Percentiles rank a stretch among this genome's conserved stretches.
Evolutionary conservation across 208 protist species (phyloP).

Genomic region (Crithidia mellificae): DNA sequence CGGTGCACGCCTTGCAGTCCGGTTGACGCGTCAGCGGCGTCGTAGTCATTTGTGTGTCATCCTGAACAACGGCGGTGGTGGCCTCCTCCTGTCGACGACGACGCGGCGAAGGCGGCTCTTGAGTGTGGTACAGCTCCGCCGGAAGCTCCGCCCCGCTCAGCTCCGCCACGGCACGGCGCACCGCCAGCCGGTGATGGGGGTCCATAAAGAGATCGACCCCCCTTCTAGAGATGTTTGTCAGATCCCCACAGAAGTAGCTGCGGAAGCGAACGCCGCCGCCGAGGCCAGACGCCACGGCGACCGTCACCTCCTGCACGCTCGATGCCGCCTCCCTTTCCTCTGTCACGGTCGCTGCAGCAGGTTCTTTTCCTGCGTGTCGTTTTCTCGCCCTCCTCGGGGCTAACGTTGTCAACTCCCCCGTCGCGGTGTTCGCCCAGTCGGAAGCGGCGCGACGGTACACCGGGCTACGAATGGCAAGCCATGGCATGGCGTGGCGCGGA

Average conservation of each 20-base stretch:
- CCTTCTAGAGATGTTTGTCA: not conserved
- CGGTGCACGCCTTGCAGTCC: constrained; percentile 9
- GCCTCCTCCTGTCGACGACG: no score
- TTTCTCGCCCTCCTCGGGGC: no score
- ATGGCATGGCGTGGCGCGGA: constrained; percentile 13
- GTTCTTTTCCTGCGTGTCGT: not conserved
- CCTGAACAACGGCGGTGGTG: not conserved
- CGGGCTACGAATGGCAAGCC: not conserved
- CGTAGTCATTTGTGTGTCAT: not conserved
- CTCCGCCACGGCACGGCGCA: not conserved
- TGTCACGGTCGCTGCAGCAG: not conserved
- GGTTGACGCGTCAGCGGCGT: not conserved
- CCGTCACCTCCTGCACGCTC: constrained; percentile 10
- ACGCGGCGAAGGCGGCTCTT: no score
- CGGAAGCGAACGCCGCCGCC: not conserved
- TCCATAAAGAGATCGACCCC: not conserved
- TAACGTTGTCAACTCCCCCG: no score
- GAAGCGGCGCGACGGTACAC: not conserved
- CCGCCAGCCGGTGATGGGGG: not conserved
- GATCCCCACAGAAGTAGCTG: constrained; percentile 17
- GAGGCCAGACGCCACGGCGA: not conserved
- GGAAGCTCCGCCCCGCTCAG: no score
- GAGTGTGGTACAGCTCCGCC: no score
- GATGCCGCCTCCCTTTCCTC: not conserved
- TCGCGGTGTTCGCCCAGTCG: not conserved